phyloP scores from a whole-genome alignment of 2,329 filamentous ascomycete species.

The Pseudogymnoascus destructans region DNA sequence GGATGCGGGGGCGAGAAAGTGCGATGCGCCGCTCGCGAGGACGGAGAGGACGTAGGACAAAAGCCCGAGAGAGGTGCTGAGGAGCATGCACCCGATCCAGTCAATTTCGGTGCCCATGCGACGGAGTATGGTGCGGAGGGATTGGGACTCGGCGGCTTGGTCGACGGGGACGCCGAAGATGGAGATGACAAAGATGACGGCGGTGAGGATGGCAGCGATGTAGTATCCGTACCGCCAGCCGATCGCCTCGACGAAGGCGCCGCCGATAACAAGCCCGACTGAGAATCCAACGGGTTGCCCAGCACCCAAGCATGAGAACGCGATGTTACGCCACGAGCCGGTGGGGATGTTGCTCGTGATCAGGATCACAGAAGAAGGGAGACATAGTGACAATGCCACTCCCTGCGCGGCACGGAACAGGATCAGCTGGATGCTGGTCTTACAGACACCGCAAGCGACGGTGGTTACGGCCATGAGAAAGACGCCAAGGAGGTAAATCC shows the following conservation, averaged over 20 bases:
- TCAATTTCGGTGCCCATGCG: slow-evolving; percentile 33
- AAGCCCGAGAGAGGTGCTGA: slow-evolving; percentile 34
- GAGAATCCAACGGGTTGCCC: slow-evolving; percentile 39
- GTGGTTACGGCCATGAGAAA: slow-evolving; percentile 32
- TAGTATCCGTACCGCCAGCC: slow-evolving; percentile 42
- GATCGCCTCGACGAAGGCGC: slow-evolving; percentile 34
- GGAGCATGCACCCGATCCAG: slow-evolving; percentile 37
- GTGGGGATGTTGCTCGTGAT: slow-evolving; percentile 34
- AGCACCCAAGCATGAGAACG: slow-evolving; percentile 37
- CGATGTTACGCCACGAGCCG: slow-evolving; percentile 37
- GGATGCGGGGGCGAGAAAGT: slow-evolving; percentile 16
- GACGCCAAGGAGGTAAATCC: slow-evolving; percentile 33
- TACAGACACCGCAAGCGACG: slow-evolving; percentile 31
- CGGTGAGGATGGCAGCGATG: slow-evolving; percentile 30
- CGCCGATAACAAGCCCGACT: slow-evolving; percentile 37
- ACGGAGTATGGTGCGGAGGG: slow-evolving; percentile 7
- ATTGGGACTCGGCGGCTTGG: slow-evolving; percentile 3
- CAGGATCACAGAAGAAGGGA: slow-evolving; percentile 37
- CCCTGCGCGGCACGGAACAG: slow-evolving; percentile 34
- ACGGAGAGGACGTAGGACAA: slow-evolving; percentile 33
- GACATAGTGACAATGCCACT: slow-evolving; percentile 33
- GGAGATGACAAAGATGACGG: slow-evolving; percentile 16
- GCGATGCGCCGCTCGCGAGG: slow-evolving; percentile 12
- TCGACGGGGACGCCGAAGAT: slow-evolving; percentile 16
- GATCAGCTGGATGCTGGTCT: slow-evolving; percentile 32